Conservation (phyloP, 768 basidiomycete genomes). For the Scleroderma citrinum region DNA sequence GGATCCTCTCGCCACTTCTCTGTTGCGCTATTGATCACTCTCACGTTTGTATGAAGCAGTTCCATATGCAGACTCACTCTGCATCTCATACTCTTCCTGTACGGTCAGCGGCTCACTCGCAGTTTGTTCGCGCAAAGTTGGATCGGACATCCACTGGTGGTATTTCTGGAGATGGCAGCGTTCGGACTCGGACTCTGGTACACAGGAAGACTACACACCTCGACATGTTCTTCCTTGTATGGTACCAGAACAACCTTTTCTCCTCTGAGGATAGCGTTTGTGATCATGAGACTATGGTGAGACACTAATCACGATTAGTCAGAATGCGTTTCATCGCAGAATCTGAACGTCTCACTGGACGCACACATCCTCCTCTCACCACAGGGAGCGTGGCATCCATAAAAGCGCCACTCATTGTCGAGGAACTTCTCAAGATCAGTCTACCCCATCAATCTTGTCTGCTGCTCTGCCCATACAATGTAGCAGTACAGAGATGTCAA, state of each 20-base stretch:
- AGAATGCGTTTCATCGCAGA: slow-evolving; percentile 28
- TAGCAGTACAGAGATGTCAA: slow-evolving; percentile 66
- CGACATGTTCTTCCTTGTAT: slow-evolving; percentile 56
- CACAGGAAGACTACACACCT: slow-evolving; percentile 4
- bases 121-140: slow-evolving; percentile 66
- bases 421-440: slow-evolving; percentile 63
- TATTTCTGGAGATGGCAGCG: slow-evolving; percentile 50
- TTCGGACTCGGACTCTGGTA: not conserved
- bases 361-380: slow-evolving; percentile 67
- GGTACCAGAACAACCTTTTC: slow-evolving; percentile 72
- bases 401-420: slow-evolving; percentile 86
- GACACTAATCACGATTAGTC: too few relatives aligned
- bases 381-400: slow-evolving; percentile 94
- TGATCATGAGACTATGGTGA: too few relatives aligned
- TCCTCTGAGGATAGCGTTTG: slow-evolving; percentile 50
- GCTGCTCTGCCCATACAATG: not conserved
- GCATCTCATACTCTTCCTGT: slow-evolving; percentile 86
- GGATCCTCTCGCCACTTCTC: slow-evolving; percentile 83
- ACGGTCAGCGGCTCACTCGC: slow-evolving; percentile 80
- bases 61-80: slow-evolving; percentile 44
- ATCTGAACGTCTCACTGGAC: slow-evolving; percentile 17
- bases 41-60: not conserved
- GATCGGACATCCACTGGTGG: slow-evolving; percentile 82
- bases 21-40: slow-evolving; percentile 23
- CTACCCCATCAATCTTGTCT: not conserved